A percentile compares a stretch with the other conserved stretches of the same genome.
These are phyloP conservation scores for Rhexocercosporidium sp. DNA, from an alignment of 2,329 filamentous ascomycete species.

Conservation along the genomic window DNA sequence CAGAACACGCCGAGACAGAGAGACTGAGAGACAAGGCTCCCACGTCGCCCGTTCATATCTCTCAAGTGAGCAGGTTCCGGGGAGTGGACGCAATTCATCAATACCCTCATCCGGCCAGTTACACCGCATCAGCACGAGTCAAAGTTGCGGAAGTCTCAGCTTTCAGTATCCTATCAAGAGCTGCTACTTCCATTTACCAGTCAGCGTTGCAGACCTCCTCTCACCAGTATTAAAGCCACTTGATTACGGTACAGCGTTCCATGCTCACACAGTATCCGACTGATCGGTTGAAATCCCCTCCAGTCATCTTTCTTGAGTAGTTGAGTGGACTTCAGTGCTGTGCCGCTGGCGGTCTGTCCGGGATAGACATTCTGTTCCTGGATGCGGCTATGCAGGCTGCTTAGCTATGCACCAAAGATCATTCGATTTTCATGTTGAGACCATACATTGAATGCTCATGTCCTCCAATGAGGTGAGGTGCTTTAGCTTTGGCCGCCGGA, in stretches of 20 bases:
- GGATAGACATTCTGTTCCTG: not conserved
- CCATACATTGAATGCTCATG: not conserved
- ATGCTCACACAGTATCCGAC: not conserved
- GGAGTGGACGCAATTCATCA: not conserved
- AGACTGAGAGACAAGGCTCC: too few relatives aligned
- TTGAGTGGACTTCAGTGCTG: not conserved
- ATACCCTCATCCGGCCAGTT: not conserved
- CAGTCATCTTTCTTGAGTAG: not conserved
- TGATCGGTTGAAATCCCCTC: too few relatives aligned
- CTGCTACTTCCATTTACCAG: not conserved
- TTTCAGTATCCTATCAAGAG: not conserved
- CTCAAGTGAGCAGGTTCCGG: not conserved
- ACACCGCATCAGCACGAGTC: not conserved
- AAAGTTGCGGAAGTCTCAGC: not conserved
- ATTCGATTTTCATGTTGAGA: not conserved
- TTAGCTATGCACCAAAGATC: not conserved
- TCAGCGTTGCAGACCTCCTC: not conserved
- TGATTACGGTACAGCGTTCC: not conserved
- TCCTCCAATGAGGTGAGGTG: not conserved
- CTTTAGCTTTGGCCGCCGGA: not conserved
- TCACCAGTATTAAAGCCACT: not conserved
- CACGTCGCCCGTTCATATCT: not conserved
- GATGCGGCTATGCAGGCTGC: conserved; percentile 2
- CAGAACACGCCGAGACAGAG: too few relatives aligned
- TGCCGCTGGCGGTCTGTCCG: not conserved